Base-by-base conservation (phyloP, 2,329 filamentous ascomycete species). In the Colletotrichum agaves region DNA sequence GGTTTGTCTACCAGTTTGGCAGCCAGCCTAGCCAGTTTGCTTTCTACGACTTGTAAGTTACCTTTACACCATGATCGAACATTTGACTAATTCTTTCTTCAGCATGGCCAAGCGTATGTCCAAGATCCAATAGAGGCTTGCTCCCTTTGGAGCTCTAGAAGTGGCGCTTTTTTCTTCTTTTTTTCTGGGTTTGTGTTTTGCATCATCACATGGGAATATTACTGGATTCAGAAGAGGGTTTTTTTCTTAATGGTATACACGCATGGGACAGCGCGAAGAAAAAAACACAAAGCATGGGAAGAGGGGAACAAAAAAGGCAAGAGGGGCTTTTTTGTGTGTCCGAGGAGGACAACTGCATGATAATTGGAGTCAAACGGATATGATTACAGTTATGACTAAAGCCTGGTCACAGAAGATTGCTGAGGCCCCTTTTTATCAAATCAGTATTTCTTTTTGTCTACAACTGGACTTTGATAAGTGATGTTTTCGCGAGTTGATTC, bases 1-100 rank as follows among this genome's bases (percentile, higher is more conserved):
- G 96, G 47, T 99, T 99, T 78, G 93, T 99, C 44, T 99, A 99
- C 80, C 90, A 97, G 78, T 96, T 95, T 78, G 96, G 96, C 75
- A 94, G 94, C 78, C 91, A 88, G 72, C 94, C 96, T 5, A 96
- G 91, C 83, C 95, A 98, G 76, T 98, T 99, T 83, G 94, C 95
- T 43, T 99, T 99, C 86, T 99, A 97, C 81, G 93, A 97, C 78
- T 99, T 98, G 92, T 94, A 83, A 89, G 92, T 91, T 68, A 52
- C 37, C 21, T 4, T 12, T n/a, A 2, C 17, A 12, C 37, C 10
- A 11, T 27, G 6, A 27, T 27, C 6, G 27, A 4, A 33, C 19
- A 17, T 4, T 61, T 33, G 35, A 61, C 62, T 63, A 63, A 55
- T 11, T n/a, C n/a, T 13, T 33, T 49, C 33, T 57, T 15, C 70